Base-by-base conservation (phyloP, 2,329 filamentous ascomycete genomes). In the Apiospora saccharicola region DNA sequence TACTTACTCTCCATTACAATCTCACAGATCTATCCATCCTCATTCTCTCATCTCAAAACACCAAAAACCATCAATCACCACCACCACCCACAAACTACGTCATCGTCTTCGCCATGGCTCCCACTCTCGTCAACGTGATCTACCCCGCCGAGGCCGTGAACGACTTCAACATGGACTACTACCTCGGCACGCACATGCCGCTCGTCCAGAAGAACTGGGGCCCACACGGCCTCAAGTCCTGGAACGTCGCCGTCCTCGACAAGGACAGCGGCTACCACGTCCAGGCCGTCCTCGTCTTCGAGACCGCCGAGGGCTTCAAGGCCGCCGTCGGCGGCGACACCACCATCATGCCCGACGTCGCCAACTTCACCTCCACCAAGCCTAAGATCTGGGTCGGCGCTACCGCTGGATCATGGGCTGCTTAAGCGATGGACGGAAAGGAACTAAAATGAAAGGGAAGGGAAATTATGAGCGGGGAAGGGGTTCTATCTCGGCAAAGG, bases 81-180 rank as follows among this genome's bases (percentile, higher is more conserved):
- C 26, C 30, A 12, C 6, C 30, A 61, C 19, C 30, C 30, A 3
- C 3, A 3, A 30, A 34, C 22, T n/a, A 64, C 57, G 10, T 61
- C 51, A 34, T 34, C 51, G 26, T 30, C 51, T 10, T 16, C 47
- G 70, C 49, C 61, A 77, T 77, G 76, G 72, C 73, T 14, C 70
- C 75, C 14, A 72, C 7, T 79, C 74, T 75, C 73, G 51, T 79
- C 70, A 77, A 77, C 43, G 77, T 83, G 41, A 71, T 84, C 57
- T 88, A 87, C 77, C 84, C 85, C 4, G 77, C 79, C 68, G 82
- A 79, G n/a, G 76, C 78, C 49, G 80, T 79, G 73, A 72, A 76
- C n/a, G 82, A 74, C 14, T 88, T 88, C 80, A 78, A 88, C 79
- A 79, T 86, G 75, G 80, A 85, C 46, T 88, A 88, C 82, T 88